phyloP scores from a whole-genome alignment of 257 asterid species.

The Solanum acaule region DNA sequence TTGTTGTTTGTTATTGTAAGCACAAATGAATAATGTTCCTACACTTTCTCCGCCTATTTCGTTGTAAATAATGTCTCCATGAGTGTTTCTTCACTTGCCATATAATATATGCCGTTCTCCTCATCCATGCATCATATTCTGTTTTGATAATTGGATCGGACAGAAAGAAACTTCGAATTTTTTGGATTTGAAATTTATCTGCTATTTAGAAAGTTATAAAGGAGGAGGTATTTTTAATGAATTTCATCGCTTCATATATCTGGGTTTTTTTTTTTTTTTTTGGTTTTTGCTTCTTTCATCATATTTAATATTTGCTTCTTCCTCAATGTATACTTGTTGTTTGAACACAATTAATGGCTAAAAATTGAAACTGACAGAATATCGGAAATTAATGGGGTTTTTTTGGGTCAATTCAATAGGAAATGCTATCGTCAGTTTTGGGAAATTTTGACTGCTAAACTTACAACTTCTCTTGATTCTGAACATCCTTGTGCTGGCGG shows the following conservation, averaged over 20 bases:
- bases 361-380: background rate
- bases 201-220: no score
- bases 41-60: slow-evolving; percentile 38
- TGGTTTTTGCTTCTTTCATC: background rate
- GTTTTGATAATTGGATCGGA: background rate
- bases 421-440: background rate
- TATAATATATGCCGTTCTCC: slow-evolving; percentile 20
- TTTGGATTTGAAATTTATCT: background rate
- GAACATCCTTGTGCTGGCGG: background rate
- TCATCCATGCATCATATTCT: slow-evolving; percentile 26
- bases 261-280: slow-evolving; percentile 8
- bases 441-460: background rate
- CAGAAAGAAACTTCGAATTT: background rate
- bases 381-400: background rate
- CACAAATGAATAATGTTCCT: slow-evolving; percentile 15
- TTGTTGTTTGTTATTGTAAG: background rate
- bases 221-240: background rate
- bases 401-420: background rate
- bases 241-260: background rate
- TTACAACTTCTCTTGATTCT: background rate
- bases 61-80: slow-evolving; percentile 13
- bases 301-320: background rate
- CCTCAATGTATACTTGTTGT: background rate
- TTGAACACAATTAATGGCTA: background rate
- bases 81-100: background rate